Evolutionary conservation across 2,329 filamentous ascomycete species (phyloP), one percentile per base, ranked within the genome.

Genomic region (Leptosphaerulina australis): DNA sequence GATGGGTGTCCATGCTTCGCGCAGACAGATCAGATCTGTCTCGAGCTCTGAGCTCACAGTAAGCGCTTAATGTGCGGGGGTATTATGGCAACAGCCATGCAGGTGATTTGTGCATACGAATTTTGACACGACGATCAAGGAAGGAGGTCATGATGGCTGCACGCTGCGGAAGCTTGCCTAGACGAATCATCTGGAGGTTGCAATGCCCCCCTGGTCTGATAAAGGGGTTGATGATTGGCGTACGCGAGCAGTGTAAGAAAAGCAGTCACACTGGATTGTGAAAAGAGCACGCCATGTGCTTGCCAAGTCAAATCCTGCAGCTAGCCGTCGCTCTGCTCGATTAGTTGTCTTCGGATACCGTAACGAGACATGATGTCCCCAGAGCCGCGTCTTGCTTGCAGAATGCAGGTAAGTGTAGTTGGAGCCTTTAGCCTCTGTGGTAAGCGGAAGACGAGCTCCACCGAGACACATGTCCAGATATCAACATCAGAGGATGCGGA

Each of bases 11-110:
- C 47, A 43, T 51, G 43, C 44, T 53, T 36, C 52, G 35, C 22
- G 39, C 45, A 41, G 44, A 53, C 50, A 53, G 54, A 62, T 60
- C 52, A 53, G 55, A 59, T 60, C 60, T 50, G 48, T 55, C 52
- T 54, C 37, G 10, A 38, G 28, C 38, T 41, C 26, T 31, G 28
- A 53, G 48, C 62, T 56, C 55, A 57, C 57, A 58, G 62, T 62
- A 63, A 57, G 53, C 54, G 50, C 56, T 51, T 46, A 44, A 50
- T 55, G 45, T 55, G 51, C 49, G 38, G 40, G 44, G 51, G 36
- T 35, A 24, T 17, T 25, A 38, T 34, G 28, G 48, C 48, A 55
- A 53, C 44, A 30, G 43, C 30, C 47, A 59, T 59, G 60, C 60
- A 60, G 31, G 56, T 53, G 54, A 53, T 41, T 45, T 20, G 30